Conservation (phyloP, 1,139 yeast genomes). For the Geotrichum histeridarum region DNA sequence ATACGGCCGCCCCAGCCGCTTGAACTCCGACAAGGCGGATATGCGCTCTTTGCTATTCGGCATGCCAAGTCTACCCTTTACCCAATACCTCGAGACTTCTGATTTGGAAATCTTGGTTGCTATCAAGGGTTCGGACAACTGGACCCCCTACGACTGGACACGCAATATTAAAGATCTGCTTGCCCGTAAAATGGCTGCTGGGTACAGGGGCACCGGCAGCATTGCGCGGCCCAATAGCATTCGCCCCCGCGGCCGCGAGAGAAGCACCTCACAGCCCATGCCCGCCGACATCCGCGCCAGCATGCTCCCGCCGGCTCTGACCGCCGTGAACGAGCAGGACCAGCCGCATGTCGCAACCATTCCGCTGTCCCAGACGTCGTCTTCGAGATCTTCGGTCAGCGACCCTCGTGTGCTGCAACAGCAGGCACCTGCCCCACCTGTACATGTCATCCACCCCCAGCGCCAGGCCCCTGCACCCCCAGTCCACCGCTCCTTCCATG, state of each 20-base stretch:
- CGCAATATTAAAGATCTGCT: conserved; percentile 57
- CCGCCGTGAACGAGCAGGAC: conserved; percentile 8
- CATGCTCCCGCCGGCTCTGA: conserved; percentile 4
- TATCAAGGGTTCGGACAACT: conserved; percentile 42
- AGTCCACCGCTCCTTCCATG: conserved; percentile 22
- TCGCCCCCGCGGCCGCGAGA: conserved; percentile 7
- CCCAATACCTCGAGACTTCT: conserved; percentile 67
- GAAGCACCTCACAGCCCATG: conserved; percentile 11
- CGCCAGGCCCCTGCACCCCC: conserved; percentile 4
- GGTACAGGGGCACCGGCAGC: conserved; percentile 78
- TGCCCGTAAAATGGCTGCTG: conserved; percentile 58
- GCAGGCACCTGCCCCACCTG: conserved; percentile 9
- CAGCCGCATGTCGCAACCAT: not conserved
- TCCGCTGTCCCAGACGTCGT: not conserved
- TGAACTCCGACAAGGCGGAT: conserved; percentile 84
- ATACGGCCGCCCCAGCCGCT: conserved; percentile 84
- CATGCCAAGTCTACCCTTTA: conserved; percentile 82
- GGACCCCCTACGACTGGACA: conserved; percentile 74
- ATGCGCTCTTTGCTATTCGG: conserved; percentile 77
- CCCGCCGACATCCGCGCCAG: conserved; percentile 3
- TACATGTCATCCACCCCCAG: not conserved
- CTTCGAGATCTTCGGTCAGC: not conserved
- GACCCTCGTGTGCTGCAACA: conserved; percentile 6
- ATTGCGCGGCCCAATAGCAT: conserved; percentile 6
- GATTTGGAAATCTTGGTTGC: conserved; percentile 48